Evolutionary conservation across 2,329 filamentous ascomycete genomes (phyloP), one percentile per base, ranked within the genome.

Genomic region (Microascus cirrosus): DNA sequence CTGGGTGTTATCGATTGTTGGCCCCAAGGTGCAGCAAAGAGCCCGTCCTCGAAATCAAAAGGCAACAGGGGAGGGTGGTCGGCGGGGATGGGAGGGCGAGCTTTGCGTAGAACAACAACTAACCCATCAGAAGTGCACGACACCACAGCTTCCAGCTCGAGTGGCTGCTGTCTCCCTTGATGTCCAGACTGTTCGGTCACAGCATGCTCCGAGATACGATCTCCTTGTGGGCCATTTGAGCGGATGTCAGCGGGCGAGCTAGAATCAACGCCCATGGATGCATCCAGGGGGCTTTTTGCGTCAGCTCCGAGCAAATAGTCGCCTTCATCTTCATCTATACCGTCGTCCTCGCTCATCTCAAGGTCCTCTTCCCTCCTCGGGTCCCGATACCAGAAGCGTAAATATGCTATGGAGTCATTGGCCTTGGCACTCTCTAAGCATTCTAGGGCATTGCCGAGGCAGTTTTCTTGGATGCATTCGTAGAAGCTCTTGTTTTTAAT

Each of bases 71-170:
- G 75, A 10, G 78, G 76, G 58, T 83, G 75, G 3, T 79, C 70
- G 13, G 76, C 74, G 3, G 86, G 87, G 53, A 91, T 83, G 8
- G 83, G 77, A 3, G 89, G 85, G 28, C 87, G 81, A 25, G 90
- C 90, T 62, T 81, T 83, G 58, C 90, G 82, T 15, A 95, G 74
- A 55, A 93, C 85, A 8, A 95, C 89, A 2, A 95, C 89, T 0
- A 95, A 75, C 1, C 90, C 90, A 68, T 95, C 90, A 0, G 90
- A 95, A 2, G 90, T 90, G 71, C 90, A 95, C 0, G 90, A 95
- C 5, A 95, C 85, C n/a, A 95, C 89, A 2, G 90, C 90, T 71
- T 95, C 90, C 3, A 95, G 74, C 71, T 95, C 89, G 56, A 90
- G 77, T 25, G 22, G 12, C 24, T 53, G 28, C 20, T 51, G 28